Evolutionary conservation across 352 stramenopile species (phyloP).

Genomic region (Phytophthora syringae): DNA sequence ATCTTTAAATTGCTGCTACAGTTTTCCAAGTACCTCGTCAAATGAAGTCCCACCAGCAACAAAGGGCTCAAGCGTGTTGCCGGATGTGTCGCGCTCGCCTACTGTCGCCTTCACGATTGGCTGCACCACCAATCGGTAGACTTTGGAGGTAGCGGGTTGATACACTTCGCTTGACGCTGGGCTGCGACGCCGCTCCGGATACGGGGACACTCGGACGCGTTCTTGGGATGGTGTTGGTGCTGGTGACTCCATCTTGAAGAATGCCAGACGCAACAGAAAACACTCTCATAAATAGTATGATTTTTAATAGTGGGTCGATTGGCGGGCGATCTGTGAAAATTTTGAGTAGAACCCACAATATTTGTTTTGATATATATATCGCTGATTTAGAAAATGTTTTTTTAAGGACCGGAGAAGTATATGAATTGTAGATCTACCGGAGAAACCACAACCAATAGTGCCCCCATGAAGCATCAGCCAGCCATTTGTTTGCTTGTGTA

Average conservation of each 20-base stretch:
- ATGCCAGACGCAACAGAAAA: not conserved
- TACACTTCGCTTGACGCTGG: conserved; percentile 1
- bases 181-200: no score
- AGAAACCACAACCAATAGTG: no score
- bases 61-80: conserved; percentile 2
- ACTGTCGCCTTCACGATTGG: conserved; percentile 6
- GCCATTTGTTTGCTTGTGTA: no score
- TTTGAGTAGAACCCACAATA: no score
- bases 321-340: not conserved
- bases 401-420: no score
- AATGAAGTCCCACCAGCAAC: conserved; percentile 9
- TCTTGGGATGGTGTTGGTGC: not conserved
- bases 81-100: conserved; percentile 6
- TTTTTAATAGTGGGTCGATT: conserved; percentile 4
- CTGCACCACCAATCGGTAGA: conserved; percentile 7
- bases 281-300: conserved; percentile 1
- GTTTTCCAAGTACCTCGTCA: not conserved
- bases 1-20: not conserved
- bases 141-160: not conserved
- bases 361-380: no score
- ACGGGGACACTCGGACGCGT: not conserved
- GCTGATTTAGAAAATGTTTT: no score
- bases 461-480: no score
- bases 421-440: no score
- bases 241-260: conserved; percentile 7